These are phyloP conservation scores for Lathyrus sativus DNA, from an alignment of 306 rosid species.

Conservation along the genomic window DNA sequence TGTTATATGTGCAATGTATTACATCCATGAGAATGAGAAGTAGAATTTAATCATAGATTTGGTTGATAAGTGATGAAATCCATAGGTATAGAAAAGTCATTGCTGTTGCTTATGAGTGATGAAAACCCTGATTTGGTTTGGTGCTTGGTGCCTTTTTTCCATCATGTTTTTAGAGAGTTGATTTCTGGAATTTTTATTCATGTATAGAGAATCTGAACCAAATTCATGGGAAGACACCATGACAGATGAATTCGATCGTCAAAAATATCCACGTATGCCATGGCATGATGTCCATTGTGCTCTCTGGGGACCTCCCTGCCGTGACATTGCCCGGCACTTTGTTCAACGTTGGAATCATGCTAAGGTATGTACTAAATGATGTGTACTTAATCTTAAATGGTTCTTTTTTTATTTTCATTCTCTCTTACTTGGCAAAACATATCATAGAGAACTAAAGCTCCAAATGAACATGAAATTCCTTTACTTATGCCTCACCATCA, in stretches of 20 bases:
- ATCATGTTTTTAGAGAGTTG: slow-evolving; percentile 5
- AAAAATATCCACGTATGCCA: slow-evolving; percentile 95
- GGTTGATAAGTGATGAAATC: slow-evolving; percentile 24
- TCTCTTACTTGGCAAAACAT: slow-evolving; percentile 35
- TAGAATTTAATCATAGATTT: slow-evolving; percentile 9
- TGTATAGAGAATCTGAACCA: slow-evolving; percentile 91
- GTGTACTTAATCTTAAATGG: not conserved
- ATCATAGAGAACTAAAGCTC: slow-evolving; percentile 90
- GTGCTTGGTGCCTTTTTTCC: not conserved
- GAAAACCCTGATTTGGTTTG: slow-evolving; percentile 14
- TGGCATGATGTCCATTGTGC: slow-evolving; percentile 99
- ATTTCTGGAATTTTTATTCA: slow-evolving; percentile 24
- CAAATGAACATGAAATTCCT: slow-evolving; percentile 84
- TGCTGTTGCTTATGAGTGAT: slow-evolving; percentile 18
- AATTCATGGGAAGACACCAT: slow-evolving; percentile 99
- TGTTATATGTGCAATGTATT: not conserved
- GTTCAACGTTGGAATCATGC: slow-evolving; percentile 99
- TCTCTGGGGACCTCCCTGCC: slow-evolving; percentile 96
- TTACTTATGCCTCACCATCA: slow-evolving; percentile 97
- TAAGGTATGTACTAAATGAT: slow-evolving; percentile 57
- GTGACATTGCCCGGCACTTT: slow-evolving; percentile 94
- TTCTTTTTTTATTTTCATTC: slow-evolving; percentile 15
- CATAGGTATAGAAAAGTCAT: slow-evolving; percentile 5
- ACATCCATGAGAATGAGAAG: slow-evolving; percentile 29
- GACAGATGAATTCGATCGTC: slow-evolving; percentile 92